These are phyloP conservation scores for Penicillium sp. DNA, from an alignment of 2,329 filamentous ascomycete genomes.

Conservation along the genomic window DNA sequence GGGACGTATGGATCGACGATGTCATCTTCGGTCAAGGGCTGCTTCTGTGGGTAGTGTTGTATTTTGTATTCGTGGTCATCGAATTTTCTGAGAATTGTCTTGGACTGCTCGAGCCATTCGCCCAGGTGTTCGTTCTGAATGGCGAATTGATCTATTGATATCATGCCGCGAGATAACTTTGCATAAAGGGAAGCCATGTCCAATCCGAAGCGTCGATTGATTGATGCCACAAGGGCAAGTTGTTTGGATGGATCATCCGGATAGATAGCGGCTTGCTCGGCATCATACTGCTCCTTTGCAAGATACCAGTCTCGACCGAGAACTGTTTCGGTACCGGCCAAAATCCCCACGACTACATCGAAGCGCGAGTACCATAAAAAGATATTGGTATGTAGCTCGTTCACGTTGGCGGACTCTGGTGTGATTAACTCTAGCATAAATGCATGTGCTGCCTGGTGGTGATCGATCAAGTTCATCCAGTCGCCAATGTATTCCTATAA, in stretches of 20 bases:
- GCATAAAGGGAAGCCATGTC: slow-evolving; percentile 79
- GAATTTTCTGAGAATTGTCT: slow-evolving; percentile 60
- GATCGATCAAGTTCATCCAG: slow-evolving; percentile 89
- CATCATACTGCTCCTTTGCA: slow-evolving; percentile 61
- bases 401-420: slow-evolving; percentile 69
- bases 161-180: slow-evolving; percentile 61
- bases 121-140: slow-evolving; percentile 58
- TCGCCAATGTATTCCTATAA: slow-evolving; percentile 89
- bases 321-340: slow-evolving; percentile 73
- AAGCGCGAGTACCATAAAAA: slow-evolving; percentile 89
- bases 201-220: slow-evolving; percentile 69
- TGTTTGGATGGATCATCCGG: slow-evolving; percentile 65
- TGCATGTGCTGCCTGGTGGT: slow-evolving; percentile 84
- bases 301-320: slow-evolving; percentile 78
- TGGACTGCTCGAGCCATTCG: slow-evolving; percentile 41
- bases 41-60: slow-evolving; percentile 58
- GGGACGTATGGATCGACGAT: slow-evolving; percentile 72
- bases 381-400: slow-evolving; percentile 68
- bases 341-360: slow-evolving; percentile 78
- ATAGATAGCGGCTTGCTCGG: slow-evolving; percentile 56
- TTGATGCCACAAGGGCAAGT: slow-evolving; percentile 64
- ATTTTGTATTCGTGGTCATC: slow-evolving; percentile 62
- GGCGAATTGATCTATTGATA: slow-evolving; percentile 64
- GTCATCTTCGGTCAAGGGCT: slow-evolving; percentile 57
- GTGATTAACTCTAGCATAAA: slow-evolving; percentile 77